phyloP scores from a whole-genome alignment of 2,329 filamentous ascomycete genomes.

The Monosporascus sp. region DNA sequence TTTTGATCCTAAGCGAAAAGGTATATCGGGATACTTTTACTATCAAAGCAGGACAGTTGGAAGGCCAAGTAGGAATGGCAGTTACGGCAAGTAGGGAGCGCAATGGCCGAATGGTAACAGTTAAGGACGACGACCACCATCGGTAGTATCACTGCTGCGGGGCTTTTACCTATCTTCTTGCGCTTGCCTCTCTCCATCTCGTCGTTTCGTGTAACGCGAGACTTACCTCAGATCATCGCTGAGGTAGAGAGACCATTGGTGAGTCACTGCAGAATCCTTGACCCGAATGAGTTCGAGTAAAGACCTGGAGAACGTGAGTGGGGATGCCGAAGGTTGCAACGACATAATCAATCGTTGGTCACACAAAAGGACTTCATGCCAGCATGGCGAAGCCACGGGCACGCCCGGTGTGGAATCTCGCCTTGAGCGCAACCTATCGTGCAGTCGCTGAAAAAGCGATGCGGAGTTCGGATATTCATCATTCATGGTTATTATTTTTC shows the following conservation, averaged over 20 bases:
- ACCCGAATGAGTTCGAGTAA: neutral
- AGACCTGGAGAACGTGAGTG: neutral
- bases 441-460: neutral
- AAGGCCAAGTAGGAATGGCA: too few relatives aligned
- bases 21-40: neutral
- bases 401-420: neutral
- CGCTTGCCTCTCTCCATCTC: too few relatives aligned
- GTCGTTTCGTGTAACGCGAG: too few relatives aligned
- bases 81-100: too few relatives aligned
- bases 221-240: too few relatives aligned
- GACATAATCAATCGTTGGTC: neutral
- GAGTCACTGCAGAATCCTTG: neutral
- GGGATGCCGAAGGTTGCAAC: neutral
- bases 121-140: too few relatives aligned
- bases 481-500: too few relatives aligned
- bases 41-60: neutral
- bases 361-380: neutral
- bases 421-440: neutral
- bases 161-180: too few relatives aligned
- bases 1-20: constrained; percentile 9
- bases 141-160: too few relatives aligned
- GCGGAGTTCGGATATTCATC: neutral
- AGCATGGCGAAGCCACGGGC: neutral
- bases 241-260: neutral
- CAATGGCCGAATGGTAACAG: too few relatives aligned